Percentiles rank a stretch among this genome's conserved stretches.
phyloP scores from a whole-genome alignment of 805 yeast genomes.

The Saccharomycopsis fermentans region DNA sequence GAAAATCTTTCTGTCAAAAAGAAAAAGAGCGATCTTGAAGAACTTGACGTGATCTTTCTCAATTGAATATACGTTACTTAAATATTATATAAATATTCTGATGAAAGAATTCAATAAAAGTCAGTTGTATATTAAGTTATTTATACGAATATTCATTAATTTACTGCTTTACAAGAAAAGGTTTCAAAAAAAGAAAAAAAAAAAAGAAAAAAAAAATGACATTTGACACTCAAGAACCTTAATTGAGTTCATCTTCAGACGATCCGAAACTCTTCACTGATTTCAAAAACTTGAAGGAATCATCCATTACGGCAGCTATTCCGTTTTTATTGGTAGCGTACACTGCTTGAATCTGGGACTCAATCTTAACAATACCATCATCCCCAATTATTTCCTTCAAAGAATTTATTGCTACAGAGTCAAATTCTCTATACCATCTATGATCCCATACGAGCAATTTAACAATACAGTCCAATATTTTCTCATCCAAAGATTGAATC shows the following conservation, averaged over 20 bases:
- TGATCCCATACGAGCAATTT: slow-evolving; percentile 94
- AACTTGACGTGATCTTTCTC: background rate
- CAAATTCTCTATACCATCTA: slow-evolving; percentile 92
- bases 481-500: slow-evolving; percentile 30
- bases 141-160: background rate
- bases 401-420: slow-evolving; percentile 53
- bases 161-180: background rate
- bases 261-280: slow-evolving; percentile 3
- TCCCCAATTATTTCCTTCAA: slow-evolving; percentile 55
- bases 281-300: slow-evolving; percentile 36
- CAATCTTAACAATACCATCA: slow-evolving; percentile 71
- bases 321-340: slow-evolving; percentile 48
- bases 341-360: slow-evolving; percentile 58
- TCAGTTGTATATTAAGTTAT: background rate
- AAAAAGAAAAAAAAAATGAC: background rate
- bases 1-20: slow-evolving; percentile 1
- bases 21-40: slow-evolving; percentile 1
- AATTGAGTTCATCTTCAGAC: background rate
- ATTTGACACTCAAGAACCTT: too few relatives aligned
- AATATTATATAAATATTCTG: background rate
- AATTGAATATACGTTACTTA: background rate
- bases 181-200: background rate
- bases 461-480: slow-evolving; percentile 58
- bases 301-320: slow-evolving; percentile 45
- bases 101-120: background rate